Base-by-base conservation (phyloP, 495 filamentous ascomycete species). In the Alectoria sarmentosa region DNA sequence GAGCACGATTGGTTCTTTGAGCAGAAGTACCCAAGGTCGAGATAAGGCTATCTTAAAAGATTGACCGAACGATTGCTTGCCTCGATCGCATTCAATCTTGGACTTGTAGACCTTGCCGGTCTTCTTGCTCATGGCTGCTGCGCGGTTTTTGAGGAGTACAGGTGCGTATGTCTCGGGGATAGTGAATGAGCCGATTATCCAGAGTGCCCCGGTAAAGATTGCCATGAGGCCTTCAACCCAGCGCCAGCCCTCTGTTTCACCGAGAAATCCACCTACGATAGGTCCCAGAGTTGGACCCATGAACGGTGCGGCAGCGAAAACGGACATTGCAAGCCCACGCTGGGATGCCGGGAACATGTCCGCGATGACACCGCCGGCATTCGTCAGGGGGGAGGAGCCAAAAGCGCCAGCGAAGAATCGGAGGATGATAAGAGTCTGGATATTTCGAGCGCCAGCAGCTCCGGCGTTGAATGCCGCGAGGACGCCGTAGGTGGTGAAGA, bases 371-470 rank as follows among this genome's bases (percentile, higher is more conserved):
- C 88, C 88, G 64, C 88, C 87, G 23, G 86, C 79, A 71, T 90
- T 91, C 34, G 87, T 90, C 62, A 91, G 69, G 37, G 87, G 83
- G 1, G 87, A 88, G 3, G 86, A 85, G 37, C 90, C 90, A 72
- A 91, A 90, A n/a, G 88, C 79, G 60, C 90, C 88, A 34, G 86
- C 88, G 61, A 92, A 86, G 79, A 92, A 91, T 30, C 90, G 87
- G 36, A 91, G 80, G 66, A 92, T 82, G 59, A 92, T 76, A 2
- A 94, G 76, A 3, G 85, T 83, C 67, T 81, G 73, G 56, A 85
- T 81, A 67, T 89, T 90, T 65, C 84, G 76, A 1, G 86, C 72
- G 19, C 83, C 82, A 4, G 85, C 83, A 52, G 80, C 81, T 30
- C 81, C 89, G 65, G 83, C 85, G 68, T 83, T 90, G 78, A 92